phyloP scores from a whole-genome alignment of 2,329 filamentous ascomycete species.

The Pseudocercospora macadamiae region DNA sequence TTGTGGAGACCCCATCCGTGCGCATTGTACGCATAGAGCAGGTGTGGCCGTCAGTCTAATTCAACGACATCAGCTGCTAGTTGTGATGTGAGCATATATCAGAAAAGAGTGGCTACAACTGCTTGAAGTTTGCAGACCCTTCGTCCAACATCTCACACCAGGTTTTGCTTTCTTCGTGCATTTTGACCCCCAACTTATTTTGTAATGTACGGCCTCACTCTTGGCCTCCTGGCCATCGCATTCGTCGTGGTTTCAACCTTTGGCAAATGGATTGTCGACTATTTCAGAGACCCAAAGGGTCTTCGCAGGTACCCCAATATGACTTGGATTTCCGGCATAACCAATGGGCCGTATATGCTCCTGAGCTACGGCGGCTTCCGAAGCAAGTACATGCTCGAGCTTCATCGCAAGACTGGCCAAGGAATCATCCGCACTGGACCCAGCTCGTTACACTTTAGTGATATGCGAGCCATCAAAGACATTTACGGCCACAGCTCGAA shows the following conservation, averaged over 20 bases:
- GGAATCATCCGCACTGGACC: constrained; percentile 52
- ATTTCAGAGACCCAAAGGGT: constrained; percentile 51
- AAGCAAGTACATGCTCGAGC: constrained; percentile 44
- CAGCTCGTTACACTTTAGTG: constrained; percentile 49
- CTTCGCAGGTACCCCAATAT: constrained; percentile 54
- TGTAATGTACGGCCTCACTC: constrained; percentile 29
- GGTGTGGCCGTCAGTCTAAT: neutral
- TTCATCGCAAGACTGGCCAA: constrained; percentile 46
- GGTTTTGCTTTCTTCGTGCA: neutral
- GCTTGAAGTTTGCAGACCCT: neutral
- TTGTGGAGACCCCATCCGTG: constrained; percentile 4
- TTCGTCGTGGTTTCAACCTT: constrained; percentile 19
- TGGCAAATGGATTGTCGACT: constrained; percentile 34
- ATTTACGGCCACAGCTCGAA: constrained; percentile 44
- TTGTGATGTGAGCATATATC: too few species aligned
- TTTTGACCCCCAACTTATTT: neutral
- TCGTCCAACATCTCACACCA: constrained; percentile 9
- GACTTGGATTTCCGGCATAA: constrained; percentile 48
- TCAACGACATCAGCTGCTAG: too few species aligned
- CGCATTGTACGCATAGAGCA: neutral
- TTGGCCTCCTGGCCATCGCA: constrained; percentile 20
- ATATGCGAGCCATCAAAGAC: constrained; percentile 44
- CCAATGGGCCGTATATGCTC: constrained; percentile 49
- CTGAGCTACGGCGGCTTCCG: constrained; percentile 48
- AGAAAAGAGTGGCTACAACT: neutral